Base-by-base conservation (phyloP, 1,284 basidiomycete genomes). In the Thecaphora thlaspeos region DNA sequence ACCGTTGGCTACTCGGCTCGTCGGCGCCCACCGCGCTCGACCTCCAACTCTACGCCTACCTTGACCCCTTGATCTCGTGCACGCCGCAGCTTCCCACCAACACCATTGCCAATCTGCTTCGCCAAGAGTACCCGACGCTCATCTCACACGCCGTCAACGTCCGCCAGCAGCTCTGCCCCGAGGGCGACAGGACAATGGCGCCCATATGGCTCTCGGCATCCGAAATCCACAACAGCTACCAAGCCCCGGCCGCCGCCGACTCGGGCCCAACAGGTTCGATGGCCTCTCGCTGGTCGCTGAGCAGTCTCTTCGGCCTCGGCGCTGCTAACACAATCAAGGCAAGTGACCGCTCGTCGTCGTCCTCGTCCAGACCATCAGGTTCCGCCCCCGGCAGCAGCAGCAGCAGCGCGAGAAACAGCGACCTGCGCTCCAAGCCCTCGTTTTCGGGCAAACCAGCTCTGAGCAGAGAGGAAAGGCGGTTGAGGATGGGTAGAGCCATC, bases 401-500 rank as follows among this genome's bases (percentile, higher is more conserved):
- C 19, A 9, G 17, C n/a, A 18, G 17, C 17, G 15, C 23, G 21
- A 26, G 8, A 17, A 17, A 21, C n/a, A 19, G 36, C 48, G 17
- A 49, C 49, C 14, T 34, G 23, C 49, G 28, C 9, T 17, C 17
- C 36, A 24, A 43, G 37, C 21, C 50, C 34, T 18, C 51, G 5
- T 8, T 41, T 5, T 21, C 43, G 9, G 39, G 19, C 39, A 26
- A 45, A 28, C 32, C 41, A 15, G 17, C 19, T 10, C 21, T 21
- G 26, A 42, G n/a, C 12, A 40, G 23, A 1, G 61, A 64, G 28
- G 50, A 64, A 18, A 38, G 55, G 15, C 43, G 42, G 19, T 28
- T 72, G 53, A 50, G 59, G 9, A 45, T 55, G 28, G 71, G 71
- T 18, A 53, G 71, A 21, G 46, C 54, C 12, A 28, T 63, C 32